Base-by-base conservation (phyloP, 108 stramenopile species). In the Cyclostephanos tholiformis region DNA sequence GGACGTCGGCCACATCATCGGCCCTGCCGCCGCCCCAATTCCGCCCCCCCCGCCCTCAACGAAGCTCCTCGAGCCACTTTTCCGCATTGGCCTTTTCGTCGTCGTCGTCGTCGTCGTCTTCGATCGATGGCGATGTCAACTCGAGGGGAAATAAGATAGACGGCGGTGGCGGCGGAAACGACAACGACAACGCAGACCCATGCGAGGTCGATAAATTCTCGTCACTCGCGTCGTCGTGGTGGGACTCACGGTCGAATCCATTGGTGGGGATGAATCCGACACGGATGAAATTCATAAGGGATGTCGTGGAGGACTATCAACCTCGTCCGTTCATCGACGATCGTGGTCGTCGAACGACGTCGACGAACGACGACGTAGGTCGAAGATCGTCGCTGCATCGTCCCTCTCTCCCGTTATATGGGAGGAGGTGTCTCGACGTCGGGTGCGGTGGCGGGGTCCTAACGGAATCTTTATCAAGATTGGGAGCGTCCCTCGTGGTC, bases 361-460 rank as follows among this genome's bases (percentile, higher is more conserved):
- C 41, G 41, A 41, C 9, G 41, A n/a, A 41, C 41, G 41, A 41
- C 9, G 41, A 41, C 41, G 41, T 1, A 4, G 41, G 4, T 12
- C 11, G 12, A 8, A 12, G 41, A 1, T 12, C 1, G 26, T 30
- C 39, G 63, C 29, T 32, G 13, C 8, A 22, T 22, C 53, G 60
- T n/a, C n/a, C n/a, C n/a, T n/a, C n/a, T 43, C 56, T 70, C 7
- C 66, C 56, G 62, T 63, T 69, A 9, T 39, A 77, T n/a, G 49
- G 78, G 23, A 73, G 55, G 46, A 43, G 57, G 29, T 26, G 50
- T 25, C 62, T 77, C 30, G 97, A 97, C 76, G 89, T 96, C 49
- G 97, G 95, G 48, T 98, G 97, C 79, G 97, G 97, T 29, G 97
- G 97, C 10, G 97, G 97, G 2, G 74, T 98, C 25, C 79, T 97